These are phyloP conservation scores for Stemphylium vesicarium DNA, from an alignment of 2,329 filamentous ascomycete genomes.

Conservation along the genomic window DNA sequence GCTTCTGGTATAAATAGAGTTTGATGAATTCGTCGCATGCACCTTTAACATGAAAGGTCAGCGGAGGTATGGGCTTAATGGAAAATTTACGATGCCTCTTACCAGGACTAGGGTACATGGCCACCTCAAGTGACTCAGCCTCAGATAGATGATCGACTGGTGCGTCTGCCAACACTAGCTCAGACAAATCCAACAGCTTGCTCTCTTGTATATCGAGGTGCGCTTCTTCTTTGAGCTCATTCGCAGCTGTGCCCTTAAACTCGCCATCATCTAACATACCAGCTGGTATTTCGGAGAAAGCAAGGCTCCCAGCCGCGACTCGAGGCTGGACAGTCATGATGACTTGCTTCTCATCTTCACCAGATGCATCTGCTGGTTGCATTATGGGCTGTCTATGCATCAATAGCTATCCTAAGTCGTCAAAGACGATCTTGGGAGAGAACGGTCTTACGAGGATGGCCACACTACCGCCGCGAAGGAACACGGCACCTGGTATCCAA, in stretches of 20 bases:
- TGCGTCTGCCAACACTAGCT: slow-evolving; percentile 51
- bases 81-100: not conserved
- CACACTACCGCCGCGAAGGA: slow-evolving; percentile 64
- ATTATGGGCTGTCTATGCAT: slow-evolving; percentile 56
- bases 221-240: slow-evolving; percentile 65
- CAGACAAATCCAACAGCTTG: slow-evolving; percentile 62
- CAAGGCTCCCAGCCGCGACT: slow-evolving; percentile 61
- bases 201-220: slow-evolving; percentile 57
- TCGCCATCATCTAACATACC: slow-evolving; percentile 64
- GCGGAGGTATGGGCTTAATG: slow-evolving; percentile 55
- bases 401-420: no score
- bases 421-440: not conserved
- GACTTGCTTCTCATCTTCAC: slow-evolving; percentile 49
- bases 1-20: slow-evolving; percentile 62
- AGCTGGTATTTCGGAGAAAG: slow-evolving; percentile 64
- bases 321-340: slow-evolving; percentile 65
- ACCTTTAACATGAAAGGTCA: slow-evolving; percentile 55
- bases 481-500: slow-evolving; percentile 62
- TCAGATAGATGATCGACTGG: not conserved
- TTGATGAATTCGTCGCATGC: slow-evolving; percentile 66
- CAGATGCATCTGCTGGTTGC: slow-evolving; percentile 56
- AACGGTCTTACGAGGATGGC: slow-evolving; percentile 58
- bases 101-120: slow-evolving; percentile 6
- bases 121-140: not conserved
- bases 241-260: slow-evolving; percentile 62